These are phyloP conservation scores for Chenopodium quinoa DNA, from an alignment of 148 eudicot species.

Conservation along the genomic window DNA sequence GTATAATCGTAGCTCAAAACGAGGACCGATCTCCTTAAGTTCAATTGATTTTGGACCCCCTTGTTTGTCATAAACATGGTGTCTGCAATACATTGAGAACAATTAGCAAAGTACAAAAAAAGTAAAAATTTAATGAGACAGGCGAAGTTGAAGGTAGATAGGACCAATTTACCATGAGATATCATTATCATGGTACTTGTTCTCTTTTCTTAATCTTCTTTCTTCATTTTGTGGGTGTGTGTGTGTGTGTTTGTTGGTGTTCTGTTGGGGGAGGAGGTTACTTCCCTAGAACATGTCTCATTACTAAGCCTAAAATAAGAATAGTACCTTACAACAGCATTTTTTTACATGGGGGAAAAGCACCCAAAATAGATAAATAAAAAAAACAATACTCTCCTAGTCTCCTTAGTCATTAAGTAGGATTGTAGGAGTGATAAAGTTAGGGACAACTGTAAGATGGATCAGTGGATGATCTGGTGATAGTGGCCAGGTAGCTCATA, in stretches of 20 bases:
- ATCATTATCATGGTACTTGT: too few relatives aligned
- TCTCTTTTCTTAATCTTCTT: too few relatives aligned
- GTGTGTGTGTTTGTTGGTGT: too few relatives aligned
- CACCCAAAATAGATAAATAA: not conserved
- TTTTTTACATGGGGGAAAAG: not conserved
- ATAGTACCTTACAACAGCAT: not conserved
- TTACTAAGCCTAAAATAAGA: not conserved
- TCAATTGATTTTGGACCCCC: constrained; percentile 91
- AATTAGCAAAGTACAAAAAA: not conserved
- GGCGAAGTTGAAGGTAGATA: not conserved
- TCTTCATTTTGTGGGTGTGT: too few relatives aligned
- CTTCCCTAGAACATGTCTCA: not conserved
- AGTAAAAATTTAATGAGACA: not conserved
- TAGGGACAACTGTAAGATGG: too few relatives aligned
- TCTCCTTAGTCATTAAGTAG: too few relatives aligned
- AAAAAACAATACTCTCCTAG: too few relatives aligned
- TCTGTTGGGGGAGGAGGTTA: too few relatives aligned
- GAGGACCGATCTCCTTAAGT: constrained; percentile 94
- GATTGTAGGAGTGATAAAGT: too few relatives aligned
- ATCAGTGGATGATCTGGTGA: too few relatives aligned
- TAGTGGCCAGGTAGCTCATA: not conserved
- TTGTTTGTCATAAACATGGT: constrained; percentile 82
- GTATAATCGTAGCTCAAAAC: constrained; percentile 80
- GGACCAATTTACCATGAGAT: not conserved
- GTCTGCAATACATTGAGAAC: constrained; percentile 40